Conservation (phyloP, 2,329 filamentous ascomycete genomes). For the Colletotrichum graminicola region DNA sequence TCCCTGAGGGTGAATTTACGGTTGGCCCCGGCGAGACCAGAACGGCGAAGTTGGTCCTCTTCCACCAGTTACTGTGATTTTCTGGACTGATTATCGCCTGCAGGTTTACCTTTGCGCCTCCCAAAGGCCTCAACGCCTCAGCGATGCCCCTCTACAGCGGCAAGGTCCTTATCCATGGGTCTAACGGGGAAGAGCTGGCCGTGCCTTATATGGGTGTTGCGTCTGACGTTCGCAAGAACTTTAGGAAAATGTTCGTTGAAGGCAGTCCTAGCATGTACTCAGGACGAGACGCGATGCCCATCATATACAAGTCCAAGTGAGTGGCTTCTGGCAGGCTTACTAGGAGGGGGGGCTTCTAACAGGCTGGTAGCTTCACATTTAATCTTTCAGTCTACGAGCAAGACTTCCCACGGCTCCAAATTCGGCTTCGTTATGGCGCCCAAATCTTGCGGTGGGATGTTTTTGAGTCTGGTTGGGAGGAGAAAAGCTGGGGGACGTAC, state of each 20-base stretch:
- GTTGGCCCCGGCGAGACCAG: constrained; percentile 47
- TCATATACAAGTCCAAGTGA: constrained; percentile 35
- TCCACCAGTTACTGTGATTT: no score
- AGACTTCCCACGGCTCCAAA: constrained; percentile 33
- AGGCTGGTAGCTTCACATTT: constrained; percentile 29
- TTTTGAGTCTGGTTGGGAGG: constrained; percentile 54
- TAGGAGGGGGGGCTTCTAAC: not conserved
- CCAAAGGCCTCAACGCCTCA: constrained; percentile 45
- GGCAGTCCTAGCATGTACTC: constrained; percentile 21
- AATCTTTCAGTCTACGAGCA: constrained; percentile 26
- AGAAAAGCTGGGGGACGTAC: constrained; percentile 54
- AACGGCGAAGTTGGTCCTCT: constrained; percentile 38
- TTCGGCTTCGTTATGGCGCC: constrained; percentile 32
- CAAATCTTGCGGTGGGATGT: constrained; percentile 46
- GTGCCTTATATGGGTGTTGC: constrained; percentile 54
- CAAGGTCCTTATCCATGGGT: constrained; percentile 56
- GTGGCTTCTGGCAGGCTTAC: not conserved
- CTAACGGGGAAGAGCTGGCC: constrained; percentile 55
- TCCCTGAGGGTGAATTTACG: constrained; percentile 34
- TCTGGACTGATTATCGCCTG: not conserved
- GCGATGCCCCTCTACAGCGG: constrained; percentile 59
- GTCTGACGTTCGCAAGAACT: constrained; percentile 21
- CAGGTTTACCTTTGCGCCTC: constrained; percentile 48
- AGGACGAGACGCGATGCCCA: not conserved
- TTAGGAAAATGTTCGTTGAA: constrained; percentile 19